These are phyloP conservation scores for Pezicula radicicola DNA, from an alignment of 2,329 filamentous ascomycete genomes.

Conservation along the genomic window DNA sequence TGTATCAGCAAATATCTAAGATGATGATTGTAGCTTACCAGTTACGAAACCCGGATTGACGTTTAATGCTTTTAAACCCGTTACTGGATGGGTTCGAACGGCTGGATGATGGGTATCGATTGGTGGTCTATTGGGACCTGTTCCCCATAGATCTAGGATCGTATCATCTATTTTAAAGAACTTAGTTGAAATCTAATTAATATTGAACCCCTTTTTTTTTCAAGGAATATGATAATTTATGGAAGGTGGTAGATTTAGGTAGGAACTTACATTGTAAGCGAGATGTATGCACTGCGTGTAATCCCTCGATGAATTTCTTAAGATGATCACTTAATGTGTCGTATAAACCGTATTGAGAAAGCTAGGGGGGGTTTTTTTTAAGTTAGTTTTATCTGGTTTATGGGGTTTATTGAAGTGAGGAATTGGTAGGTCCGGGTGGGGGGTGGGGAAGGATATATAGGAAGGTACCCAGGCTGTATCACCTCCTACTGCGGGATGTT, in stretches of 20 bases:
- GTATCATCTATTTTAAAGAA: slow-evolving; percentile 33
- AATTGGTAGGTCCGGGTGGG: no score
- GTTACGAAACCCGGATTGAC: slow-evolving; percentile 45
- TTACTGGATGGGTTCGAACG: slow-evolving; percentile 46
- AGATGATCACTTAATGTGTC: slow-evolving; percentile 40
- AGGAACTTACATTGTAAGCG: slow-evolving; percentile 33
- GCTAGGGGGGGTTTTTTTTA: slow-evolving; percentile 40
- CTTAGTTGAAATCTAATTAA: not conserved
- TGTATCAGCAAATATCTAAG: no score
- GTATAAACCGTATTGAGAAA: slow-evolving; percentile 43
- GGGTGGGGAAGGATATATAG: no score
- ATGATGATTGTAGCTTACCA: no score
- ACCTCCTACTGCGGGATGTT: slow-evolving; percentile 67
- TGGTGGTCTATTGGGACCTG: slow-evolving; percentile 38
- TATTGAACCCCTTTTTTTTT: no score
- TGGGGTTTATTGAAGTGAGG: no score
- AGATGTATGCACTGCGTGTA: slow-evolving; percentile 44
- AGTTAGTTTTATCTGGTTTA: slow-evolving; percentile 35
- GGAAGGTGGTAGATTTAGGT: no score
- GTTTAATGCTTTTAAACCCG: slow-evolving; percentile 42
- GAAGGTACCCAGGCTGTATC: slow-evolving; percentile 56
- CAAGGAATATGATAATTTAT: no score
- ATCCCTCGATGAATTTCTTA: slow-evolving; percentile 38
- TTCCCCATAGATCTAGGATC: slow-evolving; percentile 41
- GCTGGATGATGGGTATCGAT: slow-evolving; percentile 46